A percentile compares a stretch with the other conserved stretches of the same genome.
These are phyloP conservation scores for Helicocarpus griseus DNA, from an alignment of 2,329 filamentous ascomycete species.

Conservation along the genomic window DNA sequence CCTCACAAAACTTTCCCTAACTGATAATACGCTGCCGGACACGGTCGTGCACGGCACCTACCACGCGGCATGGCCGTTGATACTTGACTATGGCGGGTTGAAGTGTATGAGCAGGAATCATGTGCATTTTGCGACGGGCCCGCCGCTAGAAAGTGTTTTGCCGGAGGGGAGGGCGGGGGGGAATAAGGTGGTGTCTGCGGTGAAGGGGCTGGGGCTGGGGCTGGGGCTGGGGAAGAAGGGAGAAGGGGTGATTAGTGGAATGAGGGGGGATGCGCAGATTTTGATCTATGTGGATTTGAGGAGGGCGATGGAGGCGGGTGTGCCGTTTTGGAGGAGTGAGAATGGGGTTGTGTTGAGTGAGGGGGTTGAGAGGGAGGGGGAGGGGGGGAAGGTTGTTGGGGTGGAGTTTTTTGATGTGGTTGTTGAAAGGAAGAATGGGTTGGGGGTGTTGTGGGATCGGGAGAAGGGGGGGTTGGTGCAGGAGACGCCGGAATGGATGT, in stretches of 20 bases:
- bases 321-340: slow-evolving; percentile 69
- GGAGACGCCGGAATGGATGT: slow-evolving; percentile 39
- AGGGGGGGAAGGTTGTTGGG: slow-evolving; percentile 50
- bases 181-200: too few relatives aligned
- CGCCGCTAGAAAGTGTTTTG: slow-evolving; percentile 41
- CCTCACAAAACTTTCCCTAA: slow-evolving; percentile 56
- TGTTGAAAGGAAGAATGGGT: slow-evolving; percentile 61
- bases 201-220: slow-evolving; percentile 4
- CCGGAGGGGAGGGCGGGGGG: slow-evolving; percentile 14
- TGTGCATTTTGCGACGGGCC: slow-evolving; percentile 75
- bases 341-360: slow-evolving; percentile 62
- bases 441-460: slow-evolving; percentile 56
- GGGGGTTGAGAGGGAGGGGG: slow-evolving; percentile 49
- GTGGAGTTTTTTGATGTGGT: slow-evolving; percentile 63
- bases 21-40: slow-evolving; percentile 45
- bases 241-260: slow-evolving; percentile 60
- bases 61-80: slow-evolving; percentile 65
- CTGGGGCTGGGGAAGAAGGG: slow-evolving; percentile 17
- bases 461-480: slow-evolving; percentile 43
- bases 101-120: slow-evolving; percentile 76
- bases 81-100: slow-evolving; percentile 67
- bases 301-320: slow-evolving; percentile 50
- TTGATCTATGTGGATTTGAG: slow-evolving; percentile 67
- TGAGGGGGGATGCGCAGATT: slow-evolving; percentile 67
- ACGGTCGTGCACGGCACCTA: slow-evolving; percentile 83